A percentile compares a stretch with the other conserved stretches of the same genome.
Evolutionary conservation across 2,329 filamentous ascomycete genomes (phyloP).

Genomic region (Lasiodiplodia citricola): DNA sequence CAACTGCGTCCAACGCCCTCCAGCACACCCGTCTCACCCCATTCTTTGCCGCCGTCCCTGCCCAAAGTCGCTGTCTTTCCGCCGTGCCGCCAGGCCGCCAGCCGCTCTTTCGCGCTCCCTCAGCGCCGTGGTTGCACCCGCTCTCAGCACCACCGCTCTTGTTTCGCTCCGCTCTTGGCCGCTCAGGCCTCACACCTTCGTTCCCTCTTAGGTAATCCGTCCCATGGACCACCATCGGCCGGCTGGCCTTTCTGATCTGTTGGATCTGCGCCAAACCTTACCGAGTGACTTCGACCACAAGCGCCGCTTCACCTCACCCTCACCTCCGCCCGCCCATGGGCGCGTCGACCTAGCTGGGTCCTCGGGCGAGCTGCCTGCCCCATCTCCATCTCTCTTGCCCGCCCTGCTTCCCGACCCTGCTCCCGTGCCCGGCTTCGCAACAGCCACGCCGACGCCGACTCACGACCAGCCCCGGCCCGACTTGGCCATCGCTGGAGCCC

Average conservation of each 20-base stretch:
- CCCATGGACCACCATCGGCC: constrained; percentile 23
- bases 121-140: constrained; percentile 7
- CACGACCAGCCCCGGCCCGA: constrained; percentile 18
- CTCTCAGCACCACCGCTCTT: background rate
- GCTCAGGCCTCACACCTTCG: constrained; percentile 1
- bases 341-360: constrained; percentile 10
- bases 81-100: background rate
- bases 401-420: constrained; percentile 13
- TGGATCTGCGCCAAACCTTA: constrained; percentile 26
- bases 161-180: constrained; percentile 2
- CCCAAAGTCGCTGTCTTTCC: constrained; percentile 3
- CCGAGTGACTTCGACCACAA: constrained; percentile 23
- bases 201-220: constrained; percentile 23
- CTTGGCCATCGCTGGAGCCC: constrained; percentile 16
- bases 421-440: constrained; percentile 21
- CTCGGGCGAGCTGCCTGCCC: constrained; percentile 10
- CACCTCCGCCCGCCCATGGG: constrained; percentile 19
- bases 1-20: constrained; percentile 15
- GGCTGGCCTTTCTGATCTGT: constrained; percentile 22
- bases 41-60: constrained; percentile 20
- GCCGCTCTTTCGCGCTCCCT: background rate
- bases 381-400: constrained; percentile 8
- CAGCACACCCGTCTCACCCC: constrained; percentile 23
- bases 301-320: constrained; percentile 17
- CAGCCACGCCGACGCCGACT: constrained; percentile 20